Conservation (phyloP, 2,329 filamentous ascomycete genomes). For the Colletotrichum caudatum region DNA sequence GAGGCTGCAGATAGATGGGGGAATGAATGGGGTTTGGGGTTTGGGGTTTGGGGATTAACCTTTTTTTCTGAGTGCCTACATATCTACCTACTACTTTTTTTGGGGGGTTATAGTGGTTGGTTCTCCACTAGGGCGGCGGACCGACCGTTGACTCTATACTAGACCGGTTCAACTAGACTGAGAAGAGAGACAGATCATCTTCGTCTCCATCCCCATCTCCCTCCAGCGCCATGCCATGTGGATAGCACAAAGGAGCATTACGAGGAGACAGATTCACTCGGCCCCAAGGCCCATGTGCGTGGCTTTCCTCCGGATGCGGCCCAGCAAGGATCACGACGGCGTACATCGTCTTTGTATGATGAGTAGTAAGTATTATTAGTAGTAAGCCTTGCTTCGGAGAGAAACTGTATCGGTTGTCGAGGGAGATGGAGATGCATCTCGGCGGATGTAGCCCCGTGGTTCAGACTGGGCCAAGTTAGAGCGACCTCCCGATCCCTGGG, state of each 20-base stretch:
- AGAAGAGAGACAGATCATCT: background rate
- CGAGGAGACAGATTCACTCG: background rate
- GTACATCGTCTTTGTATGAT: no score
- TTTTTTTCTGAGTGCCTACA: background rate
- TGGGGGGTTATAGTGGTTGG: constrained; percentile 25
- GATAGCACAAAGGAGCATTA: background rate
- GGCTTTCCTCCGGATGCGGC: constrained; percentile 14
- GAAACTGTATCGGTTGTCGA: background rate
- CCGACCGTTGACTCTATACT: background rate
- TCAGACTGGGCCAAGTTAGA: constrained; percentile 30
- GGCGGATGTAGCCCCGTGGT: constrained; percentile 43
- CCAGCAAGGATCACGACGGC: constrained; percentile 28
- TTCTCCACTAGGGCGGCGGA: constrained; percentile 10
- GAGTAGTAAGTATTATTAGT: no score
- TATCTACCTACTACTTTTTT: background rate
- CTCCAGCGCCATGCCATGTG: background rate
- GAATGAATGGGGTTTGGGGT: background rate
- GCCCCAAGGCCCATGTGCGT: constrained; percentile 12
- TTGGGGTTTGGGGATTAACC: background rate
- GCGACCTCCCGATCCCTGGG: constrained; percentile 14
- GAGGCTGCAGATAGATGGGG: constrained; percentile 1
- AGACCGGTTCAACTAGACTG: background rate
- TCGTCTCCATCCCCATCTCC: background rate
- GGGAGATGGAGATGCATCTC: constrained; percentile 45
- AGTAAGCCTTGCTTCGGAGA: no score